These are phyloP conservation scores for Musa troglodytarum DNA, from an alignment of 176 grass and related monocot species.

Conservation along the genomic window DNA sequence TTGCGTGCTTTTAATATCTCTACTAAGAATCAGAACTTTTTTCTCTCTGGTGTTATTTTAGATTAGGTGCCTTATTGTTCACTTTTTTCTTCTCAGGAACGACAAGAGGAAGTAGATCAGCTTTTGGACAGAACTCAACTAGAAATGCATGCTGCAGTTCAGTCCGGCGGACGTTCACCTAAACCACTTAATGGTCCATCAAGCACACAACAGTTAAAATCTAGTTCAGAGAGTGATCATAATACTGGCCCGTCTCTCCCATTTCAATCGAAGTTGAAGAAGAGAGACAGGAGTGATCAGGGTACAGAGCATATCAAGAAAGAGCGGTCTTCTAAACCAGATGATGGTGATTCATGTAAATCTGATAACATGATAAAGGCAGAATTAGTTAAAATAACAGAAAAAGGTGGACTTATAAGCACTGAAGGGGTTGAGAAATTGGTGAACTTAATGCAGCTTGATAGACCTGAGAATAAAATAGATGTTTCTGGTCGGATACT, in stretches of 20 bases:
- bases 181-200: conserved; percentile 50
- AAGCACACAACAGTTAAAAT: conserved; percentile 31
- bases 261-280: conserved; percentile 19
- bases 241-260: conserved; percentile 8
- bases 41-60: neutral
- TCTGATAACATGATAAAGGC: conserved; percentile 23
- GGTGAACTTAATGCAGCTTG: conserved; percentile 62
- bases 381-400: conserved; percentile 24
- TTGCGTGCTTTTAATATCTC: neutral
- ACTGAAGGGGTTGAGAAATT: conserved; percentile 72
- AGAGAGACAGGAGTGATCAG: conserved; percentile 18
- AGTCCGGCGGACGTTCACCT: conserved; percentile 56
- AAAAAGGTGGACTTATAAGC: conserved; percentile 47
- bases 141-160: conserved; percentile 70
- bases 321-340: conserved; percentile 14
- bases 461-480: conserved; percentile 63
- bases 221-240: conserved; percentile 11
- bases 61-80: neutral
- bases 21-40: too few relatives aligned
- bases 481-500: conserved; percentile 48
- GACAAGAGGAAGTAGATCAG: conserved; percentile 73
- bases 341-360: conserved; percentile 18
- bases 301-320: conserved; percentile 9
- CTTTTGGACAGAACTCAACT: conserved; percentile 54
- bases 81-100: conserved; percentile 38